Base-by-base conservation (phyloP, 257 asterid species). In the Primulina tabacum region DNA sequence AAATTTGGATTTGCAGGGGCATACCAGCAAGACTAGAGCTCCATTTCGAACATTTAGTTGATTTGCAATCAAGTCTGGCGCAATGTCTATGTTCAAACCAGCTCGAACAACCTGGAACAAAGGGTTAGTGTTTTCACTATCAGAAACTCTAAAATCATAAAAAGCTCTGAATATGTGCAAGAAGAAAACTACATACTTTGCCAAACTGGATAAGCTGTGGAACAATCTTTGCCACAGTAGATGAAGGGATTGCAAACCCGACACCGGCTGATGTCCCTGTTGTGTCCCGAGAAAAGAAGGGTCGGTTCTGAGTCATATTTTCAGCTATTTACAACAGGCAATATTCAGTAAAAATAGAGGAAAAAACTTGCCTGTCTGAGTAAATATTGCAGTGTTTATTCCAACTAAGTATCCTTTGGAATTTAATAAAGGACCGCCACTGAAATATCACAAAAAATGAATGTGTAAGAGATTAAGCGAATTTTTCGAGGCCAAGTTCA, bases 261-360 rank as follows among this genome's bases (percentile, higher is more conserved):
- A 93, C 95, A 58, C 98, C 98, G 24, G 97, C 97, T 21, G 98
- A 93, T 58, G 98, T 89, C 74, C 98, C 98, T 93, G 85, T 75
- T 50, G 47, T n/a, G 63, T 56, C 14, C 40, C 20, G 9, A 20
- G 28, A 57, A 34, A 56, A 71, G 1, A n/a, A 73, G 55, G 55
- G 55, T 47, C 55, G 2, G 14, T 47, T 14, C 55, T 47, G 18
- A 47, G 14, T 29, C 47, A 11, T 64, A 30, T 5, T 5, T n/a
- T 26, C 32, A 70, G 58, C 56, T 37, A 34, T 60, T 66, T 20
- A 24, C 29, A 40, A 29, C 35, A 80, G 38, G 76, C 29, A 7
- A 24, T 47, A 18, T 5, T n/a, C 64, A 34, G 56, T 38, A 32
- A n/a, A 80, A 4, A 34, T 32, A 68, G 69, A 52, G 30, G 32